Base-by-base conservation (phyloP, 169 alveolate species). In the Eimeria mitis region DNA sequence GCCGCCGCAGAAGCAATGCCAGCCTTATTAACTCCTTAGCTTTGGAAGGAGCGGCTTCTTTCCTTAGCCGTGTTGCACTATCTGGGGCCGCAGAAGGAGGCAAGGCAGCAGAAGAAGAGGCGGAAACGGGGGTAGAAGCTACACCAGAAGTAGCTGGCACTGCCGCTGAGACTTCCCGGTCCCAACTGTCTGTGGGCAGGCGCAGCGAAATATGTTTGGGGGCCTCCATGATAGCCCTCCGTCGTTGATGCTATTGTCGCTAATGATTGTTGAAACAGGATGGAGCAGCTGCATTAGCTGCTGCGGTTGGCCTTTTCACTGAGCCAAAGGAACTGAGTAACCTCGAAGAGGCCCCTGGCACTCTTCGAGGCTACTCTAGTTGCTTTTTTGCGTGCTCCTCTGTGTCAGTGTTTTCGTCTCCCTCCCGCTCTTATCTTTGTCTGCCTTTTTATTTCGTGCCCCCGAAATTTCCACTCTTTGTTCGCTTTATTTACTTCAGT, bases 11-110 rank as follows among this genome's bases (percentile, higher is more conserved):
- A 31, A 59, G 75, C 71, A 61, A 37, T 59, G 75, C 90, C 59
- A 34, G 76, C 37, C 40, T 40, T 59, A 56, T 56, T 25, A 83
- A 19, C 42, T 83, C 90, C 90, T 83, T 49, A 76, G 90, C 90
- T 47, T 59, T 54, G 40, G 90, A 83, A 83, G 90, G 75, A 40
- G 40, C 65, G 44, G 40, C 65, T 6, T 47, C 88, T 19, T 78
- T 49, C 88, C 65, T 47, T 19, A 13, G 25, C 28, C 65, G 88
- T 11, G 42, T 34, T 83, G 47, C 90, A 31, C 25, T 40, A 14
- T 34, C 0, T 52, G 21, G 11, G n/a, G 76, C 73, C 19, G 47
- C 63, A 5, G 25, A 25, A 56, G 75, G 59, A 34, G 37, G 25
- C 63, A 34, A 3, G 2, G 76, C 52, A 83, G 76, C 59, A 56